Evolutionary conservation across 2,329 filamentous ascomycete species (phyloP).

Genomic region (Domatiomyces globalis): DNA sequence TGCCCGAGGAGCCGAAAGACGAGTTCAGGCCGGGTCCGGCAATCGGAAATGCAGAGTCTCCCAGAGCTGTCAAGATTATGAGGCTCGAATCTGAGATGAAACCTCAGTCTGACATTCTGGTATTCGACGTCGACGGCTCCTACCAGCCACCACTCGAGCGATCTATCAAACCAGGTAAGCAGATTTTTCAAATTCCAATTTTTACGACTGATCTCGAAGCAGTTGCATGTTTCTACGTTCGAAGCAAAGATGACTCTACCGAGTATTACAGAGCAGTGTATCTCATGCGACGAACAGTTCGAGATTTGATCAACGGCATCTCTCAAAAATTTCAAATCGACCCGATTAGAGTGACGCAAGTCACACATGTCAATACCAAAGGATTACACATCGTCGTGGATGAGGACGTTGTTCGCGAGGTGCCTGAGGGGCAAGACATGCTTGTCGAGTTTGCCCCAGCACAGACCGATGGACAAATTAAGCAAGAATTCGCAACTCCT

Average conservation of each 20-base stretch:
- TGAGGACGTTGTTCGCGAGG: conserved; percentile 70
- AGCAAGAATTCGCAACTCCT: conserved; percentile 10
- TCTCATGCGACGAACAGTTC: conserved; percentile 58
- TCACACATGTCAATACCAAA: conserved; percentile 56
- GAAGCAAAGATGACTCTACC: conserved; percentile 35
- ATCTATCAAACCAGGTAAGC: conserved; percentile 50
- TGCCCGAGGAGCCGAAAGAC: conserved; percentile 13
- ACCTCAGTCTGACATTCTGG: conserved; percentile 10
- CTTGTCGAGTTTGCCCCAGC: conserved; percentile 55
- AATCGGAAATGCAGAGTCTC: conserved; percentile 1
- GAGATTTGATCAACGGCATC: conserved; percentile 58
- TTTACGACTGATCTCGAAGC: conserved; percentile 26
- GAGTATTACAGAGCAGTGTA: conserved; percentile 77
- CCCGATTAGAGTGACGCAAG: conserved; percentile 52
- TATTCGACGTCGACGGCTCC: conserved; percentile 65
- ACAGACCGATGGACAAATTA: conserved; percentile 22
- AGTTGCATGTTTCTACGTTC: conserved; percentile 80
- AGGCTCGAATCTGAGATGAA: conserved; percentile 8
- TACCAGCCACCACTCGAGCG: conserved; percentile 69
- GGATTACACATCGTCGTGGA: conserved; percentile 77
- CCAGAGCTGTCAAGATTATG: conserved; percentile 11
- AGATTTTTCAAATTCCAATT: conserved; percentile 1
- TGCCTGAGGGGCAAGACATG: conserved; percentile 89
- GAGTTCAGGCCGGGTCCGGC: conserved; percentile 7
- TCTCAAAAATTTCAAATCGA: conserved; percentile 72